phyloP scores from a whole-genome alignment of 177 flowering plant species.

The Telopea speciosissima region DNA sequence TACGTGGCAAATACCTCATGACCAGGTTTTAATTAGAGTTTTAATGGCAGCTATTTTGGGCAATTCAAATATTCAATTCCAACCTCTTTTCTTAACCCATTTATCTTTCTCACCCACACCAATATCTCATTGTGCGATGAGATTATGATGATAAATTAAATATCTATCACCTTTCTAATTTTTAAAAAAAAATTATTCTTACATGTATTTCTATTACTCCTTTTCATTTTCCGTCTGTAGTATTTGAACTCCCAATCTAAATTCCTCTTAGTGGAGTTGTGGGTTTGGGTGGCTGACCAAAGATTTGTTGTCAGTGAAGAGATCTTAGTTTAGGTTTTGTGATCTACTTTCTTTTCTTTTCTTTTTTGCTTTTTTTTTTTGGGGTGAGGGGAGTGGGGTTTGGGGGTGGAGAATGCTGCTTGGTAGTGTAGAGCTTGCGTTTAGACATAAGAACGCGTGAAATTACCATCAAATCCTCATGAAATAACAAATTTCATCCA shows the following conservation, averaged over 20 bases:
- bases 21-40: slow-evolving; percentile 6
- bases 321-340: not conserved
- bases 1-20: slow-evolving; percentile 10
- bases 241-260: slow-evolving; percentile 3
- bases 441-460: no score
- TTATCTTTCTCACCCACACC: not conserved
- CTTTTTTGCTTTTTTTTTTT: no score
- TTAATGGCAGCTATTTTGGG: slow-evolving; percentile 7
- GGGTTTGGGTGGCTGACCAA: not conserved
- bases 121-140: not conserved
- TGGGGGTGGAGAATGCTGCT: no score
- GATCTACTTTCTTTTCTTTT: not conserved
- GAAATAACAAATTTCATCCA: no score
- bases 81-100: not conserved
- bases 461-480: no score
- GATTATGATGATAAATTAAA: not conserved
- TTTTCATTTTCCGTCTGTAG: slow-evolving; percentile 6
- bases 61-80: not conserved
- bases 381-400: no score
- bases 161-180: no score
- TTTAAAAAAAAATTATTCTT: no score
- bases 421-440: no score
- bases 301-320: not conserved
- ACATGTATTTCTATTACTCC: no score
- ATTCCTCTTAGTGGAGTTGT: not conserved